phyloP scores from a whole-genome alignment of 2,329 filamentous ascomycete species.

The Pseudopithomyces chartarum region DNA sequence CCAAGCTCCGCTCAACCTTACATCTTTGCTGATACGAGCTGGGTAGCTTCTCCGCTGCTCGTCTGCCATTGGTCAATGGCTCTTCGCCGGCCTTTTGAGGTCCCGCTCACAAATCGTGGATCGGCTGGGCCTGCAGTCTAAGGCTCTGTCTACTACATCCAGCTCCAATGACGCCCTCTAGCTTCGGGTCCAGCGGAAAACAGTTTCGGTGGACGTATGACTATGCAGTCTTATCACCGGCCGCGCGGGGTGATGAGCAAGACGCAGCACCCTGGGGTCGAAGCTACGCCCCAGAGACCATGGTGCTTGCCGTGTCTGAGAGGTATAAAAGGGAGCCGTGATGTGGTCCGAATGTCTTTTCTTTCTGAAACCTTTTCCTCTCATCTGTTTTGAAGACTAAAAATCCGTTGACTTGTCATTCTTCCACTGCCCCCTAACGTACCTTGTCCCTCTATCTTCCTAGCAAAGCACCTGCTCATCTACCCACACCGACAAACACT shows the following conservation, averaged over 20 bases:
- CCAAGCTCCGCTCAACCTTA: constrained; percentile 36
- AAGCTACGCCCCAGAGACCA: constrained; percentile 35
- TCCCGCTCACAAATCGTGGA: constrained; percentile 40
- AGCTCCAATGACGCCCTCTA: constrained; percentile 39
- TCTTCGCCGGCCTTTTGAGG: constrained; percentile 20
- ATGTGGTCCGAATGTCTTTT: constrained; percentile 20
- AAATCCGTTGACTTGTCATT: constrained; percentile 19
- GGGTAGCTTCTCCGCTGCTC: constrained; percentile 29
- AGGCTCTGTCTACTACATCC: constrained; percentile 38
- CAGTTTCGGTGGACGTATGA: constrained; percentile 43
- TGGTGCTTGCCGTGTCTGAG: constrained; percentile 24
- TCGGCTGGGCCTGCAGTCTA: constrained; percentile 38
- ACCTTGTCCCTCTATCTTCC: constrained; percentile 7
- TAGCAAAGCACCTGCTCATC: constrained; percentile 4
- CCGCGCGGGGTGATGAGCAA: constrained; percentile 43
- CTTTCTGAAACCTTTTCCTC: constrained; percentile 36
- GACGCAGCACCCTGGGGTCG: constrained; percentile 42
- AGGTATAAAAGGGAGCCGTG: constrained; percentile 46
- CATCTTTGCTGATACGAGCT: constrained; percentile 39
- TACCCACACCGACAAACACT: neutral
- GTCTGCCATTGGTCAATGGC: constrained; percentile 37
- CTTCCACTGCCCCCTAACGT: neutral
- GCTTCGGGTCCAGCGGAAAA: constrained; percentile 42
- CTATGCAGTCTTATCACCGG: constrained; percentile 47
- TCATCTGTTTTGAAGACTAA: constrained; percentile 15